A percentile compares a stretch with the other conserved stretches of the same genome.
phyloP scores from a whole-genome alignment of 2,329 filamentous ascomycete genomes.

The Verticillium isaacii region DNA sequence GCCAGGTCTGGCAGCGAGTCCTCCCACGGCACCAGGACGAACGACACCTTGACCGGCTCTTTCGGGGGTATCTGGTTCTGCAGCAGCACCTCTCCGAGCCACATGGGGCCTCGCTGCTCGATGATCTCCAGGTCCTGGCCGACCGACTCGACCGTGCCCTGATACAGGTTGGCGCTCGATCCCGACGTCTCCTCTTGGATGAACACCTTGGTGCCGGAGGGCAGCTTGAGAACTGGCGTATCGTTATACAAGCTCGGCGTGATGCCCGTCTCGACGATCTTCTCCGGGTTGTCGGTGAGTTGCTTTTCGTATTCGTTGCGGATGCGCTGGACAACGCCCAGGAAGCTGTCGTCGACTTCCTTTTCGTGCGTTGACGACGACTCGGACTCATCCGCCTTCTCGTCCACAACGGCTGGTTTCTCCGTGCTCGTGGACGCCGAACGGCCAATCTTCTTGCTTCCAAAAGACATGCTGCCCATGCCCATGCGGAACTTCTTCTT shows the following conservation, averaged over 20 bases:
- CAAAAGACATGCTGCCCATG: constrained; percentile 58
- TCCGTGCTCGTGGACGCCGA: constrained; percentile 61
- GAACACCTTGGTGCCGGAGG: constrained; percentile 61
- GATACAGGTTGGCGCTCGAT: constrained; percentile 78
- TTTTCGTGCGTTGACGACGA: constrained; percentile 63
- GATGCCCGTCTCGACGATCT: constrained; percentile 56
- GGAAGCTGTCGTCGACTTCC: constrained; percentile 70
- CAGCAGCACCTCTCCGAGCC: constrained; percentile 85
- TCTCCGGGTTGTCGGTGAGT: constrained; percentile 48
- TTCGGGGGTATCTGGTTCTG: constrained; percentile 78
- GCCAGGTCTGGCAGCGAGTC: constrained; percentile 71
- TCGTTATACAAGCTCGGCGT: constrained; percentile 67
- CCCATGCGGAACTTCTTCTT: constrained; percentile 83
- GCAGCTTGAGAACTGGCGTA: constrained; percentile 71
- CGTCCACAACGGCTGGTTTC: constrained; percentile 69
- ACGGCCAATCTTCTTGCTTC: constrained; percentile 77
- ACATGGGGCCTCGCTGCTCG: constrained; percentile 82
- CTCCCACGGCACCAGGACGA: constrained; percentile 78
- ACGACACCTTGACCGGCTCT: constrained; percentile 95
- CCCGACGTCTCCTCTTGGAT: constrained; percentile 66
- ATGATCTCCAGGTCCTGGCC: constrained; percentile 75
- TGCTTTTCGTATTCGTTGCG: constrained; percentile 69
- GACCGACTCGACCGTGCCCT: constrained; percentile 77
- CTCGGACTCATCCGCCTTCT: constrained; percentile 68
- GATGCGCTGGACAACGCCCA: constrained; percentile 68